Evolutionary conservation across 2,329 filamentous ascomycete genomes (phyloP).

Genomic region (Pezicula neosporulosa): DNA sequence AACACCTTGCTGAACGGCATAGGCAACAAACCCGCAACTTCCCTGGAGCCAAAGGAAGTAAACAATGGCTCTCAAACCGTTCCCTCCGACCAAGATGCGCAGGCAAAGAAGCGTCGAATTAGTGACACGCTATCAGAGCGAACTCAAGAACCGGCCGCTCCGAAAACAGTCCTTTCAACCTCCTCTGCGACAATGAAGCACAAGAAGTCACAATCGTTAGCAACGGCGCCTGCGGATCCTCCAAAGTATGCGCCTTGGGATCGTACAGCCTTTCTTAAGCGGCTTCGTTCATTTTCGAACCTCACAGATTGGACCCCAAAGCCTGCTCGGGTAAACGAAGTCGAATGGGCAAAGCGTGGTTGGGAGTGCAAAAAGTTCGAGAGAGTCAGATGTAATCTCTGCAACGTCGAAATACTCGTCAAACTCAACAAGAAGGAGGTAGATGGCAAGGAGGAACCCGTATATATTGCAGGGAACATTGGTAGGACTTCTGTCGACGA

Average conservation of each 20-base stretch:
- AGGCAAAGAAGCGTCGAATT: slow-evolving; percentile 26
- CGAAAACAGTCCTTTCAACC: slow-evolving; percentile 1
- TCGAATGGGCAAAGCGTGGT: slow-evolving; percentile 91
- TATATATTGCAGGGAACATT: slow-evolving; percentile 58
- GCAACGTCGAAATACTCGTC: slow-evolving; percentile 79
- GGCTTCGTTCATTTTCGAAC: slow-evolving; percentile 85
- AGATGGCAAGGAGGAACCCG: slow-evolving; percentile 51
- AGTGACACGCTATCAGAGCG: slow-evolving; percentile 10
- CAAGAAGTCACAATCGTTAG: slow-evolving; percentile 20
- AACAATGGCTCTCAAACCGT: slow-evolving; percentile 34
- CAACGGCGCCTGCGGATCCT: slow-evolving; percentile 21
- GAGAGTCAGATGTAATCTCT: slow-evolving; percentile 81
- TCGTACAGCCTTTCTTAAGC: slow-evolving; percentile 73
- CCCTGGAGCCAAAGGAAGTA: slow-evolving; percentile 33
- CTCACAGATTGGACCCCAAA: slow-evolving; percentile 94
- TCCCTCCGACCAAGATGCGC: slow-evolving; percentile 19
- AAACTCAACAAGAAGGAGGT: slow-evolving; percentile 64
- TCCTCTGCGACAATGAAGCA: slow-evolving; percentile 14
- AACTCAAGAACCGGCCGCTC: slow-evolving; percentile 4
- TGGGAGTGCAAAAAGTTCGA: slow-evolving; percentile 85
- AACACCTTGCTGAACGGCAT: slow-evolving; percentile 69
- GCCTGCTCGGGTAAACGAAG: slow-evolving; percentile 78
- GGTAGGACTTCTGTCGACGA: slow-evolving; percentile 31
- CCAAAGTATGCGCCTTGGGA: slow-evolving; percentile 85
- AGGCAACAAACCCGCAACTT: slow-evolving; percentile 43